Evolutionary conservation across 2,329 filamentous ascomycete genomes (phyloP), one percentile per base, ranked within the genome.

Genomic region (Atkinsonella texensis): DNA sequence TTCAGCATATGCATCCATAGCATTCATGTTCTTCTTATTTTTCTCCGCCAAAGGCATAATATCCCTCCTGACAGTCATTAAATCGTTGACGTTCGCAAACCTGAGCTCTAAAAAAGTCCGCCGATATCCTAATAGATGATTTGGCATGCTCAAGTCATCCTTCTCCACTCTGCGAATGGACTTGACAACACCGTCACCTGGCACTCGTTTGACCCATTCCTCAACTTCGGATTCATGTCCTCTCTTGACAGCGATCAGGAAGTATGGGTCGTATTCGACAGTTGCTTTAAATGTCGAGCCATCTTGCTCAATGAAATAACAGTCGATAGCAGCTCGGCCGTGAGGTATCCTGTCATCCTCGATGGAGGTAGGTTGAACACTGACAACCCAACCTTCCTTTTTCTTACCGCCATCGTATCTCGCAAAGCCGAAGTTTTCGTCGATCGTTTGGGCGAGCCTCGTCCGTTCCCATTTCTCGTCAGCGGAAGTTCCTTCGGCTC

Each of bases 1-100:
- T 73, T 98, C 93, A 42, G 90, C 90, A 74, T 98, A 98, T 58
- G 91, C 90, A 74, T 98, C 93, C 86, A 97, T 95, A 49, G 90
- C 88, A 73, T 88, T 89, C 76, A 95, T 84, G 60, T 89, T 91
- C 71, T 93, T 95, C 74, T 87, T 95, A 66, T 98, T 98, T 72
- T 88, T 94, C 70, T 96, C 89, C 13, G 91, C 93, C 64, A 98
- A 80, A 0, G 93, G 93, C 74, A 89, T 83, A 45, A 98, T 81
- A 47, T 86, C 83, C 62, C 81, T 87, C 58, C 90, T 79, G 45
- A 90, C 89, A n/a, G 85, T 80, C 67, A 98, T 72, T 56, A 98
- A 69, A 66, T 97, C 87, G 58, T 76, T 77, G 50, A 97, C 89
- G 64, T 97, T 98, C 55, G 82, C 79, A 67, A 98, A 98, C 55